phyloP scores from a whole-genome alignment of 1,284 basidiomycete species.

The Cystobasidiaceae sp. region DNA sequence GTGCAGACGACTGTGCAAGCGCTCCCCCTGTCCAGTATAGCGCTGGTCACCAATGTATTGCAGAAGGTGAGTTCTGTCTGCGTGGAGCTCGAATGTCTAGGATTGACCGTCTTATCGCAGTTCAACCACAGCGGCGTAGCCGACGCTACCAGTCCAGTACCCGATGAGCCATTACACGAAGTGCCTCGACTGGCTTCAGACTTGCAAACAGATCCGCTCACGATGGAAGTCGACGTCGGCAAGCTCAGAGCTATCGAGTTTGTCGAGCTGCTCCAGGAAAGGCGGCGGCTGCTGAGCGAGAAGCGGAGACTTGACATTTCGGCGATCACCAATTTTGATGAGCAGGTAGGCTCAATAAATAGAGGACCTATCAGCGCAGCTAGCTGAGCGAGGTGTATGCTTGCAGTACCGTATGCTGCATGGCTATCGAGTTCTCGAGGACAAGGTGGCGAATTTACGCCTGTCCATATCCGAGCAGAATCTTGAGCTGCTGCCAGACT shows the following conservation, averaged over 20 bases:
- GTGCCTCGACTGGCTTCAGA: constrained; percentile 59
- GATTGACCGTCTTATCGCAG: background rate
- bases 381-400: background rate
- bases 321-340: constrained; percentile 55
- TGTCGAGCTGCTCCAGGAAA: constrained; percentile 68
- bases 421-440: constrained; percentile 64
- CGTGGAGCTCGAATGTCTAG: background rate
- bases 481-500: constrained; percentile 92
- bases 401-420: constrained; percentile 73
- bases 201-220: background rate
- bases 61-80: constrained; percentile 64
- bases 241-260: constrained; percentile 82
- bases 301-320: constrained; percentile 6
- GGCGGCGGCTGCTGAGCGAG: constrained; percentile 54
- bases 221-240: constrained; percentile 61
- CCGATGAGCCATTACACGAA: constrained; percentile 44
- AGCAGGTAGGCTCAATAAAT: constrained; percentile 62
- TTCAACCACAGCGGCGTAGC: constrained; percentile 49
- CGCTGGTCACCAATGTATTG: constrained; percentile 63
- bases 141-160: constrained; percentile 55
- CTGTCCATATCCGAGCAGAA: constrained; percentile 79
- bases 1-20: too few relatives aligned
- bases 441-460: constrained; percentile 56
- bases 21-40: constrained; percentile 69
- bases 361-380: background rate